phyloP scores from a whole-genome alignment of 23 red algal genomes.

The Gracilaria vermiculophylla region DNA sequence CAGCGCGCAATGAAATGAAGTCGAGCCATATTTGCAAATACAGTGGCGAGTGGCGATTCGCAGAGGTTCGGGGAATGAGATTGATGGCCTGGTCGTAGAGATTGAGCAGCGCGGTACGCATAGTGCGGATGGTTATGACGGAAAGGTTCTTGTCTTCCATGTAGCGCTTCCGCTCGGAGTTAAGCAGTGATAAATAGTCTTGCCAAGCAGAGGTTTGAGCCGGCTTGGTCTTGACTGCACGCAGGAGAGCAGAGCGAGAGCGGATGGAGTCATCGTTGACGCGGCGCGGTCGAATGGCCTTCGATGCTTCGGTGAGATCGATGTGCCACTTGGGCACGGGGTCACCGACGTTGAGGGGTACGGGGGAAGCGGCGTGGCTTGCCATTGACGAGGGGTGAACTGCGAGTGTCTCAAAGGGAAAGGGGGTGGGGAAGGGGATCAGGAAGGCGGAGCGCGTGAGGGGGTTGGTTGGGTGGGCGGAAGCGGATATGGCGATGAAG shows the following conservation, averaged over 20 bases:
- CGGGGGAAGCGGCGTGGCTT: background rate
- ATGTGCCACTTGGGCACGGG: constrained; percentile 20
- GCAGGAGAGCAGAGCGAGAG: constrained; percentile 9
- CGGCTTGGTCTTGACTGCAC: constrained; percentile 36
- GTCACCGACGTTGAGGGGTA: background rate
- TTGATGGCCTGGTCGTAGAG: constrained; percentile 86
- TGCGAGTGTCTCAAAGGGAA: background rate
- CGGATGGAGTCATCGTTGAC: background rate
- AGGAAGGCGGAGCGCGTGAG: background rate
- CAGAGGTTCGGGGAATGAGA: constrained; percentile 43
- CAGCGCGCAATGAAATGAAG: constrained; percentile 46
- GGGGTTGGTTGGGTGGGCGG: background rate
- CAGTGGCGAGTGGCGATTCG: constrained; percentile 64
- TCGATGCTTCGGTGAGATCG: constrained; percentile 34
- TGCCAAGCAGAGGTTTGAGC: constrained; percentile 17
- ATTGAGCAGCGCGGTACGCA: constrained; percentile 57
- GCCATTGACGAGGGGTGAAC: background rate
- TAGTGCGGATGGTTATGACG: background rate
- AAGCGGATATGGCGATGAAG: background rate
- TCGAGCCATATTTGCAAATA: constrained; percentile 86
- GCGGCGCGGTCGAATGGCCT: constrained; percentile 29
- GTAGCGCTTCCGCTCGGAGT: constrained; percentile 29
- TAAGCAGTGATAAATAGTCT: background rate
- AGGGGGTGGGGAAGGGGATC: background rate
- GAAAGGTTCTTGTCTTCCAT: background rate